These are phyloP conservation scores for Buddleja alternifolia DNA, from an alignment of 257 asterid species.

Conservation along the genomic window DNA sequence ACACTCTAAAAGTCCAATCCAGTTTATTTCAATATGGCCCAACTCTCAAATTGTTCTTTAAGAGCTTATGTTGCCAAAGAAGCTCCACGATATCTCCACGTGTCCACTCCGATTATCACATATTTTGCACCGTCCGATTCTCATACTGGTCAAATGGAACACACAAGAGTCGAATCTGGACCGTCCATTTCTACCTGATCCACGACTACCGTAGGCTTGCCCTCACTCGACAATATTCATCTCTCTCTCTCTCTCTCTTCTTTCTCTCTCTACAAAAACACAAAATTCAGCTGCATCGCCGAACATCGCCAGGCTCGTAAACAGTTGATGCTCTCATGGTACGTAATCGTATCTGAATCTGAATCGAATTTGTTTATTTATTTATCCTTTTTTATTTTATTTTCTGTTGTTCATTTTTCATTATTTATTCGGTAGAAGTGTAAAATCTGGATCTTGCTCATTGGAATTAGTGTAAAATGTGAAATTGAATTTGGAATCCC, in stretches of 20 bases:
- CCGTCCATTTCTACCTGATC: conserved; percentile 32
- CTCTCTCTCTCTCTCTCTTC: conserved; percentile 18
- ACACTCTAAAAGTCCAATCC: not conserved
- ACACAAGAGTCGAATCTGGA: conserved; percentile 21
- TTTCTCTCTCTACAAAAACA: not conserved
- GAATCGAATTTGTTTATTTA: no score
- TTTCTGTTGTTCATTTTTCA: not conserved
- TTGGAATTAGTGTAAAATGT: conserved; percentile 9
- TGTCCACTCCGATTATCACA: conserved; percentile 30
- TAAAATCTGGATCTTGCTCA: conserved; percentile 36
- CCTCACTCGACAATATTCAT: conserved; percentile 22
- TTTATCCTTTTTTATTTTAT: not conserved
- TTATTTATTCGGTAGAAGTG: not conserved
- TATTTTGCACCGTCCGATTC: conserved; percentile 36
- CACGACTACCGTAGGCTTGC: conserved; percentile 30
- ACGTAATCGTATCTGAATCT: conserved; percentile 22
- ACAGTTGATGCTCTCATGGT: conserved; percentile 48
- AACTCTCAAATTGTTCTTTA: not conserved
- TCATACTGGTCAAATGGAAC: not conserved
- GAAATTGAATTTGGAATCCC: not conserved
- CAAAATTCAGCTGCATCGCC: conserved; percentile 31
- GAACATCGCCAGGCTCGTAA: conserved; percentile 10
- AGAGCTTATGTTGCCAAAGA: conserved; percentile 32
- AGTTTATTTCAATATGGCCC: conserved; percentile 19
- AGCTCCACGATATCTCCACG: conserved; percentile 50